Conservation (phyloP, 2,329 filamentous ascomycete genomes). For the Xylariaceae sp. region DNA sequence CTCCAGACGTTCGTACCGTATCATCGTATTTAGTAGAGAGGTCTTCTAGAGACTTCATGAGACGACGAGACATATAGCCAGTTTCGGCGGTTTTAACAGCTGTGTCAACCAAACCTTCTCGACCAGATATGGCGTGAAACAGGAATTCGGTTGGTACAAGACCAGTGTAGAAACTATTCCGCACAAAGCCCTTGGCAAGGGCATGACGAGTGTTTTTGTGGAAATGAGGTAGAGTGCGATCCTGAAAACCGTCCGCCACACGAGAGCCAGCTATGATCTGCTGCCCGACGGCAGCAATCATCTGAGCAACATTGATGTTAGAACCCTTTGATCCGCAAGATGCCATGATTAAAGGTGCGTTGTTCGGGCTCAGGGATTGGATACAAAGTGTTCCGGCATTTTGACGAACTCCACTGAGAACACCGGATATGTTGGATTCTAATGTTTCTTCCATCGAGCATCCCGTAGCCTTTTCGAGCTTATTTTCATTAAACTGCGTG, state of each 20-base stretch:
- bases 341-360: slow-evolving; percentile 94
- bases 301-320: slow-evolving; percentile 97
- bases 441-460: slow-evolving; percentile 91
- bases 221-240: slow-evolving; percentile 92
- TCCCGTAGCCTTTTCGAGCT: slow-evolving; percentile 83
- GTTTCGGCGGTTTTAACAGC: slow-evolving; percentile 99
- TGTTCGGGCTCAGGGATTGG: slow-evolving; percentile 85
- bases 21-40: slow-evolving; percentile 92
- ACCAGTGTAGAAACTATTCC: slow-evolving; percentile 96
- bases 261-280: slow-evolving; percentile 95
- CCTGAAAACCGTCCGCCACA: slow-evolving; percentile 95
- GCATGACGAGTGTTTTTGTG: slow-evolving; percentile 90
- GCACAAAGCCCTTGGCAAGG: slow-evolving; percentile 95
- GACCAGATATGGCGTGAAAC: slow-evolving; percentile 97
- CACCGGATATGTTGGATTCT: slow-evolving; percentile 88
- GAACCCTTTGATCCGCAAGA: slow-evolving; percentile 97
- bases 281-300: slow-evolving; percentile 96
- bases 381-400: slow-evolving; percentile 92
- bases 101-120: slow-evolving; percentile 98
- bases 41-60: slow-evolving; percentile 99
- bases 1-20: slow-evolving; percentile 89
- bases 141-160: slow-evolving; percentile 90
- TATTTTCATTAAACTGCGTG: slow-evolving; percentile 77
- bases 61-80: slow-evolving; percentile 95
- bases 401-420: slow-evolving; percentile 89